Base-by-base conservation (phyloP, 2,329 filamentous ascomycete species). In the Sporothrix pallida region DNA sequence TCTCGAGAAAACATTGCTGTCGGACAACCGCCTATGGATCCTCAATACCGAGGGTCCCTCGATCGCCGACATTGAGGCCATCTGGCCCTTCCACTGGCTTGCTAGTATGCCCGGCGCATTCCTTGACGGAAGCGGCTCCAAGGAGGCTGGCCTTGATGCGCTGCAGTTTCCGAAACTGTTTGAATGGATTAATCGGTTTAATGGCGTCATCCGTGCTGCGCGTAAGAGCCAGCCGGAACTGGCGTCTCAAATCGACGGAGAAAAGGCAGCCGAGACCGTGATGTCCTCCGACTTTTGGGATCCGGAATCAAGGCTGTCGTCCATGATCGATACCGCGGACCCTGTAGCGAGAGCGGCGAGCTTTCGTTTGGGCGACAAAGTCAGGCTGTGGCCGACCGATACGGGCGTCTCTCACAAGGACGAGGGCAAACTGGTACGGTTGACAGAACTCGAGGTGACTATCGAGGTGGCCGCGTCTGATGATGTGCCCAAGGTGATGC, bases 31-130 rank as follows among this genome's bases (percentile, higher is more conserved):
- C 72, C 79, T 86, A 2, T 94, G 91, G 91, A 81, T 93, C 9
- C 81, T 91, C 13, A 84, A 83, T 12, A 87, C 85, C 0, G 78
- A 56, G 5, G 80, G 80, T 20, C 88, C 89, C 1, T 85, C 83
- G 1, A 80, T 93, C 75, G 90, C 88, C 3, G 92, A 94, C 79
- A 89, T 94, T 74, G 89, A 94, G 81, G 89, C 87, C 60, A 82
- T 91, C 13, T 93, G 89, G 90, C 85, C 87, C 0, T 86, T 93
- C 76, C 86, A 91, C 80, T 94, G 92, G 92, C 80, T 93, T 1
- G 79, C 81, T 2, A 82, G 81, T 12, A 82, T 92, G 65, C 86
- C 86, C 13, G 86, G 86, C 4, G 86, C 87, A 15, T 83, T 92
- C 65, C 86, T 88, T 42, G 48, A 72, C 26, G 74, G 71, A 37